phyloP scores from a whole-genome alignment of 192 early-diverging fungal genomes.

The Coemansia sp. region DNA sequence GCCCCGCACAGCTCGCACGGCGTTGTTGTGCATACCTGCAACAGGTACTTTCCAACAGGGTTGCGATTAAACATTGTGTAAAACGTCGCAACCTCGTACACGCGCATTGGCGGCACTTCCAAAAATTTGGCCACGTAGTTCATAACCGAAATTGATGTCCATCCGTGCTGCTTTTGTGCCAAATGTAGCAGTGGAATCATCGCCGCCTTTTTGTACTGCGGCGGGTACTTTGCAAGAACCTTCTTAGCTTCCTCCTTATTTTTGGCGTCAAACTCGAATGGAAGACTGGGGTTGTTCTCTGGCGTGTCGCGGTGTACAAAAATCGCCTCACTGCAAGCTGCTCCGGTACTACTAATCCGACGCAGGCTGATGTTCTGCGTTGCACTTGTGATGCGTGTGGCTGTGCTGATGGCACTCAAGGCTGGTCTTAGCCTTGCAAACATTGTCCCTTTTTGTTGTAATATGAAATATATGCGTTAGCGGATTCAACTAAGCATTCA shows the following conservation, averaged over 20 bases:
- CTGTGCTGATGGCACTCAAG: background rate
- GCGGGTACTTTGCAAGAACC: slow-evolving; percentile 91
- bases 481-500: background rate
- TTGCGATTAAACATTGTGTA: slow-evolving; percentile 99
- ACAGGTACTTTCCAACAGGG: slow-evolving; percentile 98
- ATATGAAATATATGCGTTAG: background rate
- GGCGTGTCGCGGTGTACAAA: slow-evolving; percentile 73
- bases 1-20: slow-evolving; percentile 96
- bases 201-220: slow-evolving; percentile 98
- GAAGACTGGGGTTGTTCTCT: slow-evolving; percentile 77
- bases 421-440: slow-evolving; percentile 37
- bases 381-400: slow-evolving; percentile 1
- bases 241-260: slow-evolving; percentile 76
- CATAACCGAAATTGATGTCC: slow-evolving; percentile 93
- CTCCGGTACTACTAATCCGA: slow-evolving; percentile 21
- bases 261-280: slow-evolving; percentile 82
- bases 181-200: slow-evolving; percentile 93
- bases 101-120: slow-evolving; percentile 97
- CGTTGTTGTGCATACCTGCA: slow-evolving; percentile 98
- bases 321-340: slow-evolving; percentile 42
- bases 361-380: slow-evolving; percentile 11
- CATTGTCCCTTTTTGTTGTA: slow-evolving; percentile 18
- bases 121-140: slow-evolving; percentile 92
- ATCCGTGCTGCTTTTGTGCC: slow-evolving; percentile 94
- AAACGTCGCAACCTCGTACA: slow-evolving; percentile 99